Base-by-base conservation (phyloP, 2,329 filamentous ascomycete genomes). In the Graphilbum fragrans region DNA sequence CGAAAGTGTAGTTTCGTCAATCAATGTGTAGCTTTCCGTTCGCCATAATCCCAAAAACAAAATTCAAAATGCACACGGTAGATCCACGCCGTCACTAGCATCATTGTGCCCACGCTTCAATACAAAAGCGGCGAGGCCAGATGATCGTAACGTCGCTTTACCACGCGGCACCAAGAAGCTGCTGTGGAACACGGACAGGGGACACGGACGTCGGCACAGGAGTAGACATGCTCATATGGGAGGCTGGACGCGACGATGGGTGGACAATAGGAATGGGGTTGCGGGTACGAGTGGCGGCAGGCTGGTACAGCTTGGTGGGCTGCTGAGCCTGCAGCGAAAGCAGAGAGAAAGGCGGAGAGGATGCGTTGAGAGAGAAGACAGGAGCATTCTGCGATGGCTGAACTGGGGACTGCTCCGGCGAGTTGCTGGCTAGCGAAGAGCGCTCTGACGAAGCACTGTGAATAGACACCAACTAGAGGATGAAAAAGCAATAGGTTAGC, bases 201-300 rank as follows among this genome's bases (percentile, higher is more conserved):
- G 75, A 80, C 35, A 79, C 72, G 45, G 76, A 80, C 34, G 81
- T 81, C 21, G 90, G 86, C 51, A 90, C 37, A 17, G 48, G 90
- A 67, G 86, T 94, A 43, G 86, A 80, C 69, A 95, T 82, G 56
- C 78, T 76, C 60, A 87, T 79, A 56, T 92, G 87, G 43, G 90
- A 95, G 52, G 77, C 84, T 3, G 41, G 92, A 6, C 48, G 48
- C 5, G 46, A 47, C 2, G 46, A 46, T 18, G 48, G 92, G 70
- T 98, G 94, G 64, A 96, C 86, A 60, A 98, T 98, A 45, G 90
- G 90, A 52, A 96, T 96, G 56, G 92, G 86, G 62, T 95, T 96
- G 63, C 87, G 86, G 44, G 82, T 78, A 52, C 92, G 85, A 49
- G 88, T 86, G 47, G 88, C 86, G 47, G 88, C 74, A 46, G 88